Evolutionary conservation across 1,284 basidiomycete species (phyloP), one percentile per base, ranked within the genome.

Genomic region (Pterula multifida): DNA sequence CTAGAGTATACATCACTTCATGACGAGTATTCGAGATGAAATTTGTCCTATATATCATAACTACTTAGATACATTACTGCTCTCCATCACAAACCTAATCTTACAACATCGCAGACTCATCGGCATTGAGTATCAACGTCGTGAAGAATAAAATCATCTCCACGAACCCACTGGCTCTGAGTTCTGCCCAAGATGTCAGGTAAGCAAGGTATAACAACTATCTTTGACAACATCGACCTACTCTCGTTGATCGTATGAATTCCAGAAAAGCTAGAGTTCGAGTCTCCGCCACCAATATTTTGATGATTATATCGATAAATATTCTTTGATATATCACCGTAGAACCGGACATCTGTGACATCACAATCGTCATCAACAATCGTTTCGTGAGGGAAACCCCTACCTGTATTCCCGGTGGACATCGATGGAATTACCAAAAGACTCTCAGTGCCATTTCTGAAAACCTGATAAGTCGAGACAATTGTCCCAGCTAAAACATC

Each of bases 211-310:
- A 15, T 32, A 32, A 6, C 28, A n/a, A n/a, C 28, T 32, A 32
- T 15, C 6, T 32, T 6, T 32, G 28, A 32, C n/a, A n/a, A n/a
- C n/a, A n/a, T 32, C 15, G 6, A 32, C 28, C 28, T 28, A 54
- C 53, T 51, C 35, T 73, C 71, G 52, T 72, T 67, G 13, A 73
- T 63, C 0, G 79, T 79, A 56, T 80, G 79, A 21, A 73, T 65
- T 45, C 61, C 56, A 48, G 60, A 53, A 4, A 9, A 17, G 26
- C 54, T 59, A 45, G 54, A 32, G 6, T 32, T 15, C 15, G 28
- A 15, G 15, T 32, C 28, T 1, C 59, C 57, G n/a, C 19, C 21
- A 50, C 58, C 61, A 11, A 58, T 57, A 25, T 55, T 26, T 25
- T 48, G 3, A 52, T 69, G 67, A 53, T 61, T 64, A 59, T 73